Evolutionary conservation across 176 grass and related monocot genomes (phyloP), one percentile per base, ranked within the genome.

Genomic region (Phyllostachys edulis): DNA sequence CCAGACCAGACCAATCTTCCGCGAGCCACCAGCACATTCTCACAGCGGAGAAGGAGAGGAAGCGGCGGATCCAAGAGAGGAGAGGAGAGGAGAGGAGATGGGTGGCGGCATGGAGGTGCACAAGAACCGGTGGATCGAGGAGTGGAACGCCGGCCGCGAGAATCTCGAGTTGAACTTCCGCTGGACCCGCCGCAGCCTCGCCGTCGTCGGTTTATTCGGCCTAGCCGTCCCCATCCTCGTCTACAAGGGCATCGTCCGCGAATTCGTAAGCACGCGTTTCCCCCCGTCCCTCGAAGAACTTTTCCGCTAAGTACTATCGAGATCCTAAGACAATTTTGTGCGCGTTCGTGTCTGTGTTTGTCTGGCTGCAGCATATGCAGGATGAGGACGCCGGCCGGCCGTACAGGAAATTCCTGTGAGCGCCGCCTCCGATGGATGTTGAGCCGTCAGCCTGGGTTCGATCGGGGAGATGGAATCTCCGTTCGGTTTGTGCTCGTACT

Each of bases 281-380:
- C 42, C 16, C 46, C 34, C 37, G 9, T 11, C 14, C 39, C 9
- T 67, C 7, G 7, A 9, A n/a, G 20, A 9, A 57, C 13, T 76
- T 57, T 39, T 5, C 29, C 57, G 4, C 11, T 26, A 40, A 13
- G 54, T 73, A 32, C n/a, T 46, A 4, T 61, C 57, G 27, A 12
- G 64, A 72, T 40, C 88, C 84, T 90, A 82, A 90, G 76, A 20
- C 55, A 66, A 71, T 81, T 85, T 26, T 78, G 52, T 18, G 4
- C 5, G 52, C 67, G 24, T 38, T 67, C 18, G 40, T 46, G n/a
- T 24, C 24, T 59, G 52, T 24, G 7, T 36, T 9, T 42, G 21
- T 6, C 21, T 67, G 75, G 66, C 64, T 66, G 87, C 89, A 98
- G 96, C 96, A 98, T 91, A 98, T 98, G 96, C 96, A 98, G 86